Base-by-base conservation (phyloP, 768 basidiomycete genomes). In the Termitomyces sp. region DNA sequence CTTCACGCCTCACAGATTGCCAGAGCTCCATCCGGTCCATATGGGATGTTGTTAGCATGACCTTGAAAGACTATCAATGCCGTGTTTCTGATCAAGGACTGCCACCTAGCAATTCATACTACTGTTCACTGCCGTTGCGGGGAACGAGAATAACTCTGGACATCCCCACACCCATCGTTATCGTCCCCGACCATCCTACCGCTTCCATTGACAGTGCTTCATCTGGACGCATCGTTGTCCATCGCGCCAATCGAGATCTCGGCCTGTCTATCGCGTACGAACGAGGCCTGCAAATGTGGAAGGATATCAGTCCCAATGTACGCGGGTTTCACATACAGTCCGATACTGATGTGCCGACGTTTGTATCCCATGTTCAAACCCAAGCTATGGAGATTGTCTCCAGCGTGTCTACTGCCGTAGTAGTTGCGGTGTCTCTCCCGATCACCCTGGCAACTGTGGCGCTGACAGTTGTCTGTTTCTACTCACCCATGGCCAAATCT, bases 51-150 rank as follows among this genome's bases (percentile, higher is more conserved):
- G 71, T 81, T 40, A 62, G 60, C 20, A 60, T 64, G 20, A 73
- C 78, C 16, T 72, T 83, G 54, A 64, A 64, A 45, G 70, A 73
- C 25, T 76, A 77, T 54, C 70, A 72, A 23, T 83, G 81, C 64
- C 70, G 74, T 53, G 59, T 67, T 23, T 45, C 67, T 54, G 61
- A 62, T 39, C 63, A 57, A 38, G 41, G 20, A 31, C 20, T 35
- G 20, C 31, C 40, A 52, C 23, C 40, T 15, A 32, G 20, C 31
- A 47, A 51, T 20, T 47, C n/a, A 22, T 39, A 54, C 22, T 55
- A 31, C 22, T 55, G 33, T 41, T 54, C 50, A 4, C 20, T 50
- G 48, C 54, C 51, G 27, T 58, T 35, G 36, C 56, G 54, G 44
- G 61, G 56, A 43, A 63, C 50, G 50, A 47, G 33, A 42, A 52